Conservation (phyloP, 1,139 yeast species). For the Arxiozyma heterogenica region DNA sequence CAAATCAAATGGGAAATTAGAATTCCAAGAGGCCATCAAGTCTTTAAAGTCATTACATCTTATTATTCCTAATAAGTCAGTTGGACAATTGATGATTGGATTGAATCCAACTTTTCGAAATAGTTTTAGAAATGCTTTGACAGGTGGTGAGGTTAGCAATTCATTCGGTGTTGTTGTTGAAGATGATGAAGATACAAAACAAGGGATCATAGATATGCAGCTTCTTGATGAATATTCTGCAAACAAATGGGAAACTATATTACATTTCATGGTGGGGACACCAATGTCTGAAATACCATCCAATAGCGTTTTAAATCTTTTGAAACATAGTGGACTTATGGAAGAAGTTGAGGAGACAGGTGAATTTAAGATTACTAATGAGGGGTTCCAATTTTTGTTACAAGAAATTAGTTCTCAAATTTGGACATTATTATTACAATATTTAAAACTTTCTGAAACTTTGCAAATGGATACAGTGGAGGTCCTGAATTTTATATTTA, state of each 20-base stretch:
- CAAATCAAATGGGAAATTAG: constrained; percentile 41
- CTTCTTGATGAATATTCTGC: constrained; percentile 76
- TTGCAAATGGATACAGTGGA: constrained; percentile 94
- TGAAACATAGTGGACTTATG: constrained; percentile 78
- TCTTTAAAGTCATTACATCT: constrained; percentile 69
- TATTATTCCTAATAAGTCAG: constrained; percentile 44
- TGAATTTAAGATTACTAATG: constrained; percentile 66
- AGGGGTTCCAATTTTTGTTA: constrained; percentile 85
- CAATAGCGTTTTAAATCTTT: constrained; percentile 52
- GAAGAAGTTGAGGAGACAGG: constrained; percentile 45
- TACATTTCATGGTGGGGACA: constrained; percentile 97
- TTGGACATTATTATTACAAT: constrained; percentile 85
- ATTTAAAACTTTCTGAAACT: constrained; percentile 73
- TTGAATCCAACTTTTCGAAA: constrained; percentile 66
- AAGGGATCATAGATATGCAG: constrained; percentile 44
- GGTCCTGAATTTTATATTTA: constrained; percentile 83
- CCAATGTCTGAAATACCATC: constrained; percentile 58
- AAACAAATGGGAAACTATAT: constrained; percentile 84
- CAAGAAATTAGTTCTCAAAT: constrained; percentile 93
- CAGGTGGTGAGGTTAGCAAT: constrained; percentile 52
- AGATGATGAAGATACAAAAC: constrained; percentile 29
- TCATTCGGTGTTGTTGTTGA: constrained; percentile 51
- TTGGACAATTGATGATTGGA: constrained; percentile 31
- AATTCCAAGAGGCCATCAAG: constrained; percentile 66
- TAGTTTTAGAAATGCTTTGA: constrained; percentile 72